A percentile compares a stretch with the other conserved stretches of the same genome.
phyloP scores from a whole-genome alignment of 2,329 filamentous ascomycete species.

The Hymenoscyphus albidus region DNA sequence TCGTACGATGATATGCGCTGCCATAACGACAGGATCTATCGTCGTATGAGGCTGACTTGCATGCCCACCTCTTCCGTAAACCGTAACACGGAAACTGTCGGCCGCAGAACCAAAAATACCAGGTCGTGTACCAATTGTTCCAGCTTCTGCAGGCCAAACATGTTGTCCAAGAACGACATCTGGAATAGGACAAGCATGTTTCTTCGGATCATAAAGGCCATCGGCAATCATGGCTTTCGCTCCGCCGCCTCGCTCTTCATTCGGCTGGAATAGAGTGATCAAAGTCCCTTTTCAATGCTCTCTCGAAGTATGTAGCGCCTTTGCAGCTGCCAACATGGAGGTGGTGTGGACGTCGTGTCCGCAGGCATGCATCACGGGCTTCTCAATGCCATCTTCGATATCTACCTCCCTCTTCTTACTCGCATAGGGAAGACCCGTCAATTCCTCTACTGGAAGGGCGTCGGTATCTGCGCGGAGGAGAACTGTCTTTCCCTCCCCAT shows the following conservation, averaged over 20 bases:
- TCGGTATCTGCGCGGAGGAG: constrained; percentile 61
- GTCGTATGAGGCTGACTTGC: constrained; percentile 39
- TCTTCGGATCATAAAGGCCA: constrained; percentile 44
- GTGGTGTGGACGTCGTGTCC: constrained; percentile 65
- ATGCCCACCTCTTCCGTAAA: constrained; percentile 44
- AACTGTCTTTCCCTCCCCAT: constrained; percentile 52
- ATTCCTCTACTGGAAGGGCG: constrained; percentile 54
- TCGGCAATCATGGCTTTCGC: constrained; percentile 61
- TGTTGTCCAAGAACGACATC: constrained; percentile 54
- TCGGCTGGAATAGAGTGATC: constrained; percentile 62
- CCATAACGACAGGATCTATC: constrained; percentile 47
- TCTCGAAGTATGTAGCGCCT: constrained; percentile 43
- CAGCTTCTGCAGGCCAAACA: constrained; percentile 42
- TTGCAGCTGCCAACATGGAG: constrained; percentile 51
- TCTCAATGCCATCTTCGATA: constrained; percentile 42
- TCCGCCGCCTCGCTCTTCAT: constrained; percentile 60
- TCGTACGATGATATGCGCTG: constrained; percentile 39
- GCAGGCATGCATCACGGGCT: constrained; percentile 64
- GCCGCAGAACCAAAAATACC: constrained; percentile 37
- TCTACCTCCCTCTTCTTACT: constrained; percentile 42
- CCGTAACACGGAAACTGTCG: constrained; percentile 37
- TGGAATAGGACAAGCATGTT: constrained; percentile 47
- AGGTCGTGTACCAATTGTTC: constrained; percentile 34
- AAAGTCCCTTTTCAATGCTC: constrained; percentile 58
- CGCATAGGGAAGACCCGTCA: constrained; percentile 52